These are phyloP conservation scores for Fraxinus paxiana DNA, from an alignment of 305 asterid genomes.

Conservation along the genomic window DNA sequence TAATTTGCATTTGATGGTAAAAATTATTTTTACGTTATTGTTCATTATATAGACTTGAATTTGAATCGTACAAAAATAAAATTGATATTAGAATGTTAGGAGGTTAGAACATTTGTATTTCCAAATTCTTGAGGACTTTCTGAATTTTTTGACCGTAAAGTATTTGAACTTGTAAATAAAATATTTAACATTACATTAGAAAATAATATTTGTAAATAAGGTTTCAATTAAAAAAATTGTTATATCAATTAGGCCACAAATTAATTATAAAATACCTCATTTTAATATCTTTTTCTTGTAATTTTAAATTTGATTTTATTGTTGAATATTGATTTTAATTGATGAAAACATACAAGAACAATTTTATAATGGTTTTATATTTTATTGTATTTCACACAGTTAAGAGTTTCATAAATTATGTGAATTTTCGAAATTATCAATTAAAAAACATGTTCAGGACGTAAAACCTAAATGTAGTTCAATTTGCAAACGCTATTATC, in stretches of 20 bases:
- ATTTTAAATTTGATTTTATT: not conserved
- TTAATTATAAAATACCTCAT: not conserved
- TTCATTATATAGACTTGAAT: not conserved
- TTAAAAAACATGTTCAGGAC: not conserved
- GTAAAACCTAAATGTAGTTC: not conserved
- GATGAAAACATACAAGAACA: not conserved
- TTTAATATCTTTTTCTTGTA: not conserved
- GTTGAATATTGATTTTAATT: not conserved
- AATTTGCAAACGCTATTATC: not conserved
- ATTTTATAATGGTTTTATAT: not conserved
- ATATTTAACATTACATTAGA: not conserved
- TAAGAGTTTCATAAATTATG: not conserved
- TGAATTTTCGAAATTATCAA: not conserved
- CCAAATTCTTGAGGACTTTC: not conserved
- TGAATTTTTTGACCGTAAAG: not conserved
- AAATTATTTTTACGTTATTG: not conserved
- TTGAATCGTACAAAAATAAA: not conserved
- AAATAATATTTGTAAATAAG: not conserved
- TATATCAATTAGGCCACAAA: not conserved
- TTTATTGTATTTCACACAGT: not conserved
- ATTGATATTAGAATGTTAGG: not conserved
- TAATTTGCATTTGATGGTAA: not conserved
- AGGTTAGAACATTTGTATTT: not conserved
- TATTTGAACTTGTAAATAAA: not conserved
- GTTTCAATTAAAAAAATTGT: not conserved